These are phyloP conservation scores for Fraxinus platypoda DNA, from an alignment of 305 asterid genomes.

Conservation along the genomic window DNA sequence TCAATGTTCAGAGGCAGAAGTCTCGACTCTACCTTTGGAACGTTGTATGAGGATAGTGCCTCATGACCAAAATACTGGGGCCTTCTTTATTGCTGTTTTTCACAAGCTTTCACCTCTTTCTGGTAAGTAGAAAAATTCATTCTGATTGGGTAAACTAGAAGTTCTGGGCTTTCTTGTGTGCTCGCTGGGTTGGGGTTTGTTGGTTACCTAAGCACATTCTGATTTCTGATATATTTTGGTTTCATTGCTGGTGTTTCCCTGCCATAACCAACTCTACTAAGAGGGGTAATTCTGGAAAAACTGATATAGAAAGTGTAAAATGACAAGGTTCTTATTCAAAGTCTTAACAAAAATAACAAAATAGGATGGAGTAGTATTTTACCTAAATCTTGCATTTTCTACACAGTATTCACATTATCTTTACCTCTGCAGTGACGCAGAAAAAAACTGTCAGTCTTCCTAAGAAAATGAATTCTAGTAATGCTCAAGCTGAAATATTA, in stretches of 20 bases:
- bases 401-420: conserved; percentile 4
- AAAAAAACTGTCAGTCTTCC: conserved; percentile 44
- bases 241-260: background rate
- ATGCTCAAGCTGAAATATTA: conserved; percentile 35
- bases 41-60: conserved; percentile 98
- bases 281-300: background rate
- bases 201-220: background rate
- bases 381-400: conserved; percentile 15
- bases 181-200: background rate
- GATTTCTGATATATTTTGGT: background rate
- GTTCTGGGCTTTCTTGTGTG: background rate
- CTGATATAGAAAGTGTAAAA: background rate
- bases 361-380: background rate
- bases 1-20: conserved; percentile 53
- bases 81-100: conserved; percentile 89
- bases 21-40: conserved; percentile 70
- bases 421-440: conserved; percentile 42
- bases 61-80: conserved; percentile 96
- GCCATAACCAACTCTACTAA: background rate
- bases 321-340: background rate
- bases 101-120: conserved; percentile 65
- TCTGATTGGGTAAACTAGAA: background rate
- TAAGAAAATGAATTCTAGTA: conserved; percentile 32
- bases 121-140: conserved; percentile 36
- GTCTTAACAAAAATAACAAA: background rate